These are phyloP conservation scores for Naematelia aurantialba DNA, from an alignment of 768 basidiomycete genomes.

Conservation along the genomic window DNA sequence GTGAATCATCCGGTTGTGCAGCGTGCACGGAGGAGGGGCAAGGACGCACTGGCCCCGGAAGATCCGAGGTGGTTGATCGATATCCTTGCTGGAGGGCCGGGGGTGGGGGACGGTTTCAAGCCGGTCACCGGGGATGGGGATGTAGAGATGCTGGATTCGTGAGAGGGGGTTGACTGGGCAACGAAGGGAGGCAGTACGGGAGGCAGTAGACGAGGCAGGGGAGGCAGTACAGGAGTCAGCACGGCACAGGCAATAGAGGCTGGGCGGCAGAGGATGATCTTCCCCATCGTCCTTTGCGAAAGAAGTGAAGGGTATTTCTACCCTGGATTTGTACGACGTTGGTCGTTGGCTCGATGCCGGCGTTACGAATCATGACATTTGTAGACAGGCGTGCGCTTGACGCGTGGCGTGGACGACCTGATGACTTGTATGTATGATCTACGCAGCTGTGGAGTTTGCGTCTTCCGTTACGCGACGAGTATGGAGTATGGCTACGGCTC, in stretches of 20 bases:
- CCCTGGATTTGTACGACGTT: neutral
- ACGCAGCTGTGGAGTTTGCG: no score
- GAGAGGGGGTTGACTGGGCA: no score
- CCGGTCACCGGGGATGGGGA: conserved; percentile 11
- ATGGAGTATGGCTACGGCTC: no score
- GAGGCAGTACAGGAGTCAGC: neutral
- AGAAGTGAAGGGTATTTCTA: neutral
- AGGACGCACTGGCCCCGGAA: conserved; percentile 44
- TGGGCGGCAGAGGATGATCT: no score
- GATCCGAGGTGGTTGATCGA: conserved; percentile 39
- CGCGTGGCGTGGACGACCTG: neutral
- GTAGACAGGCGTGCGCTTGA: neutral
- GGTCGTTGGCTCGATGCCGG: neutral
- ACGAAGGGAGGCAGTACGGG: neutral
- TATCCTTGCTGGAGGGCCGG: conserved; percentile 32
- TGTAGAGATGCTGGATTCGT: conserved; percentile 32
- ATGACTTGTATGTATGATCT: conserved; percentile 7
- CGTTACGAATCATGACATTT: neutral
- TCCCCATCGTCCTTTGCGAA: no score
- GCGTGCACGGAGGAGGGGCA: conserved; percentile 33
- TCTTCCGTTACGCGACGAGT: no score
- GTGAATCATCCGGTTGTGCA: conserved; percentile 41
- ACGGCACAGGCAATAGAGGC: no score
- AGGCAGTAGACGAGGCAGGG: neutral
- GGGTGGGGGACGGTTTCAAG: conserved; percentile 5